Evolutionary conservation across 257 asterid species (phyloP).

Genomic region (Coffea eugenioides): DNA sequence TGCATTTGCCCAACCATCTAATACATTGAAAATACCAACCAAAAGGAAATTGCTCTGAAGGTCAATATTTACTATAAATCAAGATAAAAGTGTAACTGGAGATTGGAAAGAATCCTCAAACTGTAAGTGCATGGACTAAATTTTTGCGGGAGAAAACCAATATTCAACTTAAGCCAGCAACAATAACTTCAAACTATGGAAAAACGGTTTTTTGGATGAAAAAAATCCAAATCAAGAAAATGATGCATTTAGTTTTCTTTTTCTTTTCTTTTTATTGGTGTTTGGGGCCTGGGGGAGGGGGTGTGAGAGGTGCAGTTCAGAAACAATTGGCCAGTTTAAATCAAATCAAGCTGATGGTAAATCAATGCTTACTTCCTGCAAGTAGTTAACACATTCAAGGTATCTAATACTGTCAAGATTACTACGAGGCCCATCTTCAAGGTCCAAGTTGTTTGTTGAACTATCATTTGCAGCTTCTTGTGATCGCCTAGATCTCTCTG

Average conservation of each 20-base stretch:
- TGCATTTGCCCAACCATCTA: not conserved
- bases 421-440: conserved; percentile 88
- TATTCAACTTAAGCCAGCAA: not conserved
- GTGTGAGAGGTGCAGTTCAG: not conserved
- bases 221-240: not conserved
- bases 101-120: not conserved
- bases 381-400: conserved; percentile 76
- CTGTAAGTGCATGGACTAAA: not conserved
- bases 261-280: no score
- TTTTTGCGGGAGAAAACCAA: not conserved
- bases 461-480: conserved; percentile 59
- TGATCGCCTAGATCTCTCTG: conserved; percentile 83
- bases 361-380: conserved; percentile 69
- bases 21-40: not conserved
- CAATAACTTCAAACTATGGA: not conserved
- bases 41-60: not conserved
- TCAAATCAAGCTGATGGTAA: not conserved
- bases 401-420: conserved; percentile 88
- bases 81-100: not conserved
- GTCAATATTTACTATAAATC: not conserved
- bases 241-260: not conserved
- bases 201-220: not conserved
- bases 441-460: conserved; percentile 35
- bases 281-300: not conserved
- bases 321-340: conserved; percentile 1